Conservation (phyloP, 2,329 filamentous ascomycete genomes). For the Microdochium bolleyi region DNA sequence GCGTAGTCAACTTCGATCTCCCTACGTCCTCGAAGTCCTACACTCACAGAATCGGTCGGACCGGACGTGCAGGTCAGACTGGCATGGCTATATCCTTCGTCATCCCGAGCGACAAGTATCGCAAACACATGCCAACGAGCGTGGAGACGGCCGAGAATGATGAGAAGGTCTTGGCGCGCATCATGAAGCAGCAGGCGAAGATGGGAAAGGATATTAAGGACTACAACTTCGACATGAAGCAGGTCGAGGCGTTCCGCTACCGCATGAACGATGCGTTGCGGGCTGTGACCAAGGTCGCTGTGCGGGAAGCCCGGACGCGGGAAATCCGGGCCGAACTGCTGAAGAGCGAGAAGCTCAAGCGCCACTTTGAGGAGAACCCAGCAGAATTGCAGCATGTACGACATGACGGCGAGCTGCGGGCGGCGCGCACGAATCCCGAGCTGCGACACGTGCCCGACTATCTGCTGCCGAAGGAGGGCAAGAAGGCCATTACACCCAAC, state of each 20-base stretch:
- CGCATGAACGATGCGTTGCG: conserved; percentile 88
- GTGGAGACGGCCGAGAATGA: conserved; percentile 71
- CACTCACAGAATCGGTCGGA: conserved; percentile 93
- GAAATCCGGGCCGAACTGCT: conserved; percentile 85
- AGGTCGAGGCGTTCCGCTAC: conserved; percentile 90
- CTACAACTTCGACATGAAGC: conserved; percentile 90
- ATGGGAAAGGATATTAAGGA: conserved; percentile 76
- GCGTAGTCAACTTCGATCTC: conserved; percentile 95
- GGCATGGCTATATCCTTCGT: conserved; percentile 97
- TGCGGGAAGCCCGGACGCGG: conserved; percentile 81
- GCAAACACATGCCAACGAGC: conserved; percentile 83
- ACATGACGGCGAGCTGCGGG: conserved; percentile 81
- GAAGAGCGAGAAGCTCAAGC: conserved; percentile 88
- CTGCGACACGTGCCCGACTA: conserved; percentile 94
- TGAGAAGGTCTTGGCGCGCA: conserved; percentile 74
- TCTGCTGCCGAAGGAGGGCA: conserved; percentile 70
- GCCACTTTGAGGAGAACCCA: conserved; percentile 96
- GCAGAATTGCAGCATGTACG: conserved; percentile 78
- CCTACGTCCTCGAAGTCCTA: conserved; percentile 85
- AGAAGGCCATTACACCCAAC: conserved; percentile 55
- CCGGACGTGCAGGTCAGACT: conserved; percentile 80
- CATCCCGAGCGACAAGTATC: conserved; percentile 70
- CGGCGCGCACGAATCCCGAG: conserved; percentile 79
- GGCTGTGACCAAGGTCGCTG: conserved; percentile 79
- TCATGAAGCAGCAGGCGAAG: conserved; percentile 71